Percentiles rank a stretch among this genome's conserved stretches.
phyloP scores from a whole-genome alignment of 331 rosid species.

The Quercus phellos region DNA sequence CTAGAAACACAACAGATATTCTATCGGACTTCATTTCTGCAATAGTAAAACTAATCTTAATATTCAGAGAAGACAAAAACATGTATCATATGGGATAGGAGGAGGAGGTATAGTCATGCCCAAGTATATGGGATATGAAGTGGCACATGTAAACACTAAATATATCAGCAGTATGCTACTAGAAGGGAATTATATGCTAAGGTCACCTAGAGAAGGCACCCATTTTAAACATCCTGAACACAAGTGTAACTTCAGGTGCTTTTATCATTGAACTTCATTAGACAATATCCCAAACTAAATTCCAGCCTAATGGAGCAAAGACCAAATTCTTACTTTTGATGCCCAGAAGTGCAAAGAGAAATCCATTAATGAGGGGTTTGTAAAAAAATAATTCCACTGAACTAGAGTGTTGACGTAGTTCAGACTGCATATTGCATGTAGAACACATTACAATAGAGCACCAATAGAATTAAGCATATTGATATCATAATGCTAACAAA shows the following conservation, averaged over 20 bases:
- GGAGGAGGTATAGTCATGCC: background rate
- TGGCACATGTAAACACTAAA: background rate
- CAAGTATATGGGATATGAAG: background rate
- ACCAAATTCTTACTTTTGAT: background rate
- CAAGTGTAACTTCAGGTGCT: background rate
- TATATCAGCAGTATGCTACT: background rate
- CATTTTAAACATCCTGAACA: background rate
- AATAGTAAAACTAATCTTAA: background rate
- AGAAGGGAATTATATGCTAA: background rate
- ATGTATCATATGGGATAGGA: background rate
- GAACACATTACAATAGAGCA: background rate
- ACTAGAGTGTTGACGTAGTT: background rate
- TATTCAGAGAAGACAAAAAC: constrained; percentile 6
- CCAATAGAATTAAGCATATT: background rate
- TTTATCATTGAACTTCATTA: background rate
- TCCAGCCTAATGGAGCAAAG: background rate
- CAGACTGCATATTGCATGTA: background rate
- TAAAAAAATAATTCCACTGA: background rate
- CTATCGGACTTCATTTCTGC: constrained; percentile 12
- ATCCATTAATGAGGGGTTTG: background rate
- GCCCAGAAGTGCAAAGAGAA: background rate
- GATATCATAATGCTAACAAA: background rate
- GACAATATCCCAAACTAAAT: background rate
- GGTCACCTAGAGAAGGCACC: background rate
- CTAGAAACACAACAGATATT: constrained; percentile 37